Evolutionary conservation across 805 yeast genomes (phyloP), one percentile per base, ranked within the genome.

Genomic region (Saccharomycopsis sp.): DNA sequence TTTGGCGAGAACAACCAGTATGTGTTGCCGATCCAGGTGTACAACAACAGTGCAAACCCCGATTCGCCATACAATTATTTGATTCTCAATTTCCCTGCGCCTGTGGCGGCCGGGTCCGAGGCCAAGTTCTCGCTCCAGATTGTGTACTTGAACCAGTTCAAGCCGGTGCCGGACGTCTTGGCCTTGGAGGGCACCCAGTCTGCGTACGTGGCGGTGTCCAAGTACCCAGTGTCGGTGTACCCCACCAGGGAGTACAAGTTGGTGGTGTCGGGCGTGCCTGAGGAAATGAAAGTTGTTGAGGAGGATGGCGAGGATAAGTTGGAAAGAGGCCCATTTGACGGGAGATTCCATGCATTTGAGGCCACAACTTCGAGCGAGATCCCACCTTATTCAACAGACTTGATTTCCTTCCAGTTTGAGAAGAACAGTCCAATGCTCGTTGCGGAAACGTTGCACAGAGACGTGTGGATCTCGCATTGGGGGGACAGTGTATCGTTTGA

Each of bases 401-500:
- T 75, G n/a, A 55, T 80, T 55, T 68, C 72, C 2, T 56, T 87
- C 26, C 60, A 73, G 27, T 88, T 72, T 62, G 73, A 71, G 42
- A 84, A 74, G 59, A 75, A 77, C 50, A 52, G 60, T 17, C 94
- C 96, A 10, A 53, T 86, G 42, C 62, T 77, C 15, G 69, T 71
- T 48, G 82, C 77, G 18, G 66, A 69, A 48, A 67, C 64, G 44
- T 67, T 86, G 46, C 65, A 73, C 44, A 73, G 96, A 56, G 82
- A 81, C 36, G 59, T 83, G 38, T 89, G 97, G 96, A 65, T 88
- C 38, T 89, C 96, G 2, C 95, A 87, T 49, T 71, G 86, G 84
- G 73, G 86, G 49, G 56, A 75, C 52, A 60, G 83, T 39, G 54
- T 81, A 45, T 72, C 85, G 57, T 67, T 86, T 48, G 95, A 87